phyloP scores from a whole-genome alignment of 371 early-diverging fungal species.

The Mucor piriformis region DNA sequence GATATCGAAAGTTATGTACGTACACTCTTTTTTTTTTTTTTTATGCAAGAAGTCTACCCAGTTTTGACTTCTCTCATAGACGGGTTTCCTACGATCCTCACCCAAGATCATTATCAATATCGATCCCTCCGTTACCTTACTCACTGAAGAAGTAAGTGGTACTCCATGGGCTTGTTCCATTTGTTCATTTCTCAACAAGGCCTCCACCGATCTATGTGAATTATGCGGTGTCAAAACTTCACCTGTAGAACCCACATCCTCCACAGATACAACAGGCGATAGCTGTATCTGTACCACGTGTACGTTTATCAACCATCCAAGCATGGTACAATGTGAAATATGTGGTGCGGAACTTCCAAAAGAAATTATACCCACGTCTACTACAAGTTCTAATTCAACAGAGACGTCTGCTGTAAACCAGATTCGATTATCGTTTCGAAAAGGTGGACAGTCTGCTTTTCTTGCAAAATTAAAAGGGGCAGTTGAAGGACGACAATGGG shows the following conservation, averaged over 20 bases:
- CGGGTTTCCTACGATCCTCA: conserved; percentile 68
- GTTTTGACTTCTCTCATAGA: conserved; percentile 35
- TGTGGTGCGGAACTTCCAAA: conserved; percentile 65
- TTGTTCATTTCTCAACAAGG: conserved; percentile 69
- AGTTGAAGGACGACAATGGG: conserved; percentile 67
- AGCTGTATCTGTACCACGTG: conserved; percentile 67
- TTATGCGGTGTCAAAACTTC: conserved; percentile 69
- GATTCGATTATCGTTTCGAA: conserved; percentile 83
- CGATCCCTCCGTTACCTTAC: conserved; percentile 6
- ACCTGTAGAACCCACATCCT: not conserved
- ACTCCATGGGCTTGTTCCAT: conserved; percentile 75
- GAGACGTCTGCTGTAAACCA: no score
- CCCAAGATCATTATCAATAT: conserved; percentile 64
- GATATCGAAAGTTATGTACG: conserved; percentile 62
- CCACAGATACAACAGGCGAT: conserved; percentile 6
- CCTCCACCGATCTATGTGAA: conserved; percentile 57
- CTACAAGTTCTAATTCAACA: conserved; percentile 12
- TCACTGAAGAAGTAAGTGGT: not conserved
- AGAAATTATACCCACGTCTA: conserved; percentile 15
- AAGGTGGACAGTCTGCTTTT: conserved; percentile 69
- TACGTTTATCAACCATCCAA: conserved; percentile 86
- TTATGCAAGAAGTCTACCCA: not conserved
- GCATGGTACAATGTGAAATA: conserved; percentile 80
- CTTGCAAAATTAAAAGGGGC: conserved; percentile 61
- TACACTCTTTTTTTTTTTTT: not conserved